Conservation (phyloP, 768 basidiomycete species). For the Boletellus emodensis region DNA sequence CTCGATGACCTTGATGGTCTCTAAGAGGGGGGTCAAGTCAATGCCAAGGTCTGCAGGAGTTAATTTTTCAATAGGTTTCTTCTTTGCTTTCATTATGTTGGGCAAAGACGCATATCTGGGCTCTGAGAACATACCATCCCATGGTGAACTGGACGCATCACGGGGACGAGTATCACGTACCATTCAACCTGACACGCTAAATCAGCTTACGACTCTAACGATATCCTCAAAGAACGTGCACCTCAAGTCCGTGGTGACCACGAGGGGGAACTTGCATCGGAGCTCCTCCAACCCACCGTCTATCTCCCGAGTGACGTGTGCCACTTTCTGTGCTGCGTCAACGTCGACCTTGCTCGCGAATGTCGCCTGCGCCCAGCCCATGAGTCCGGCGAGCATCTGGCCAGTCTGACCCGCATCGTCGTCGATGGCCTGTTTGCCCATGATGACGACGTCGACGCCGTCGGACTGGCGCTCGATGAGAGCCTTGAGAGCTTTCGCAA, state of each 20-base stretch:
- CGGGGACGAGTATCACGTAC: slow-evolving; percentile 33
- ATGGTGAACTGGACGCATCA: background rate
- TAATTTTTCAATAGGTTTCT: slow-evolving; percentile 89
- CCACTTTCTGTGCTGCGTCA: slow-evolving; percentile 58
- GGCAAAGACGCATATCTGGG: slow-evolving; percentile 97
- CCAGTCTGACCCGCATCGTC: slow-evolving; percentile 95
- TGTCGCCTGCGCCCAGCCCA: slow-evolving; percentile 92
- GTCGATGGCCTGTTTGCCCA: slow-evolving; percentile 98
- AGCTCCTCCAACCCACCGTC: slow-evolving; percentile 92
- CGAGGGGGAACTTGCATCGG: slow-evolving; percentile 70
- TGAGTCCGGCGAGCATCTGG: slow-evolving; percentile 92
- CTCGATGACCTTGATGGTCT: slow-evolving; percentile 84
- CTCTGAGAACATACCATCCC: slow-evolving; percentile 44
- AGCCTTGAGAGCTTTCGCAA: slow-evolving; percentile 81
- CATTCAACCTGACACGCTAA: slow-evolving; percentile 56
- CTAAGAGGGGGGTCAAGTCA: slow-evolving; percentile 77
- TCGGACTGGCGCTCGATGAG: slow-evolving; percentile 61
- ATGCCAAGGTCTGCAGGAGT: slow-evolving; percentile 75
- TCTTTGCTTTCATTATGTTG: slow-evolving; percentile 99
- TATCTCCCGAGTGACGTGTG: slow-evolving; percentile 80
- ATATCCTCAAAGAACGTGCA: slow-evolving; percentile 36
- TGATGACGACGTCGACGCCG: slow-evolving; percentile 80
- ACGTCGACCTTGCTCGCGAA: slow-evolving; percentile 88
- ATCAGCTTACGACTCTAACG: background rate
- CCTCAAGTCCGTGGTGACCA: slow-evolving; percentile 93